phyloP scores from a whole-genome alignment of 441 rosid genomes.

The Adansonia gregorii region DNA sequence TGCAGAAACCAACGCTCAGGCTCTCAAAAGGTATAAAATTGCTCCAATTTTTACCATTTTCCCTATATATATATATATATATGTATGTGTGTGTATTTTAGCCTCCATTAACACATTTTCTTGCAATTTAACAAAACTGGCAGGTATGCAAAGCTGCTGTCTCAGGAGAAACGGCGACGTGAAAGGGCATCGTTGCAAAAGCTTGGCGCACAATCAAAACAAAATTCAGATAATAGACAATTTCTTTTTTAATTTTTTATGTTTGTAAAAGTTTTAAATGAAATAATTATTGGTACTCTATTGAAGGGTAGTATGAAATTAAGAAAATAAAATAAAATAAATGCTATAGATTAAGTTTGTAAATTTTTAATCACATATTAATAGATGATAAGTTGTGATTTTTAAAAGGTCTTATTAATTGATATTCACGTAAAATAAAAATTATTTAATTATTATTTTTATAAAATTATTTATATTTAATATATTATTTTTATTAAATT shows the following conservation, averaged over 20 bases:
- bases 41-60: background rate
- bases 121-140: background rate
- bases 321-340: background rate
- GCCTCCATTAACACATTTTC: no score
- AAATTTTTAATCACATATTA: background rate
- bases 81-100: no score
- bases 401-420: no score
- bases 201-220: background rate
- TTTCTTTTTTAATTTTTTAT: background rate
- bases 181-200: background rate
- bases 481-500: no score
- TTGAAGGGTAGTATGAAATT: background rate
- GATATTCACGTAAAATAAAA: no score
- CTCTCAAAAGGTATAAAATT: conserved; percentile 17
- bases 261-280: background rate
- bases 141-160: conserved; percentile 16
- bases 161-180: conserved; percentile 1
- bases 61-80: no score
- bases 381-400: no score
- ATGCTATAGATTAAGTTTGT: background rate
- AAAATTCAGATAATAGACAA: background rate
- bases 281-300: background rate
- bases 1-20: conserved; percentile 15
- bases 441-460: no score
- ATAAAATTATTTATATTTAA: no score